phyloP scores from a whole-genome alignment of 2,329 filamentous ascomycete species.

The Fusarium marasasianum region DNA sequence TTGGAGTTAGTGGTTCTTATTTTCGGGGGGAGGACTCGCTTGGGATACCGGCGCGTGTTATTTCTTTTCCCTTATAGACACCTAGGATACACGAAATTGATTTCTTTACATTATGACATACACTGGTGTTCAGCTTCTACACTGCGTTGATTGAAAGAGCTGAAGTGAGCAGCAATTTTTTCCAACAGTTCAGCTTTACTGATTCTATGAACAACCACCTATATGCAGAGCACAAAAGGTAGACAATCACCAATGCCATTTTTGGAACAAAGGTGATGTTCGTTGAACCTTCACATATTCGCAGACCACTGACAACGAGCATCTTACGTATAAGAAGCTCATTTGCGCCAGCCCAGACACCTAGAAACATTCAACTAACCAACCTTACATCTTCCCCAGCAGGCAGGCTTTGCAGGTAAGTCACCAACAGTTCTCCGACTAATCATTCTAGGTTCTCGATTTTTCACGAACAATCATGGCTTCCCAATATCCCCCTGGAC shows the following conservation, averaged over 20 bases:
- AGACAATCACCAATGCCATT: neutral
- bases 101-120: neutral
- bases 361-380: neutral
- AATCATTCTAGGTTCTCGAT: neutral
- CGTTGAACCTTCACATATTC: neutral
- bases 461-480: slow-evolving; percentile 5
- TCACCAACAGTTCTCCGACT: neutral
- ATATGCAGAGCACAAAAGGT: neutral
- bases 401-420: slow-evolving; percentile 7
- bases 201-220: neutral
- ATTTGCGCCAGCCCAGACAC: neutral
- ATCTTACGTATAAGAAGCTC: neutral
- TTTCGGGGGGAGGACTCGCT: slow-evolving; percentile 1
- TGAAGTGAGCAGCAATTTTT: neutral
- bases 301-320: neutral
- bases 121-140: neutral
- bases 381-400: neutral
- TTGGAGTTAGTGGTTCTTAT: slow-evolving; percentile 19
- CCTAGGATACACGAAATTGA: slow-evolving; percentile 16
- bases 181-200: neutral
- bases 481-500: neutral
- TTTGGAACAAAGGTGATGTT: neutral
- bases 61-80: neutral
- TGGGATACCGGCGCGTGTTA: neutral
- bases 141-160: neutral